phyloP scores from a whole-genome alignment of 495 filamentous ascomycete genomes.

The Tetracladium setigerum region DNA sequence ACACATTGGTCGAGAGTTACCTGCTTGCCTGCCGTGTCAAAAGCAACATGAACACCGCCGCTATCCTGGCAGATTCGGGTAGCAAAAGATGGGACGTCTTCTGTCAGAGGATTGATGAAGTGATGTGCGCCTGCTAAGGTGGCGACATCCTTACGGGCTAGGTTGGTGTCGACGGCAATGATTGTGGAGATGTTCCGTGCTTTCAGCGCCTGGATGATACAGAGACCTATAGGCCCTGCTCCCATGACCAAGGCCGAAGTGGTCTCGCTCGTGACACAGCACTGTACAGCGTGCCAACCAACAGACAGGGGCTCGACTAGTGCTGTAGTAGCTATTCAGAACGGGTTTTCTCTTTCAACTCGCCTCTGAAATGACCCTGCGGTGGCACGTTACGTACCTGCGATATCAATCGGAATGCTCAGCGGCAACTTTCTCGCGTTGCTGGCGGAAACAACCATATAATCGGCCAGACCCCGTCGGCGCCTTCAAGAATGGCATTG shows the following conservation, averaged over 20 bases:
- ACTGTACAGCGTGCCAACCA: slow-evolving; percentile 58
- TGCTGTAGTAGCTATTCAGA: no score
- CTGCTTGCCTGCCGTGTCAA: slow-evolving; percentile 52
- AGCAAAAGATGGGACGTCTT: slow-evolving; percentile 44
- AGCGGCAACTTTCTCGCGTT: no score
- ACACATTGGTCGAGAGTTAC: slow-evolving; percentile 42
- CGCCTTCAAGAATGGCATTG: no score
- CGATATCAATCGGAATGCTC: slow-evolving; percentile 41
- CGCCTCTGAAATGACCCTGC: no score
- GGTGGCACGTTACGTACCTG: no score
- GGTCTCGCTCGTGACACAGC: slow-evolving; percentile 40
- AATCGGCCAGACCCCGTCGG: no score
- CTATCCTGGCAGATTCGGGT: slow-evolving; percentile 37
- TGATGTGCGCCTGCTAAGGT: slow-evolving; percentile 45
- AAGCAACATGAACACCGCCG: slow-evolving; percentile 46
- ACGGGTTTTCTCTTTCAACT: no score
- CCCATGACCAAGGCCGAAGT: slow-evolving; percentile 49
- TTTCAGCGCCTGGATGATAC: slow-evolving; percentile 48
- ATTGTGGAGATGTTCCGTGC: slow-evolving; percentile 41
- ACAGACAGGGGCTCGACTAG: slow-evolving; percentile 56
- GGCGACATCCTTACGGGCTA: slow-evolving; percentile 40
- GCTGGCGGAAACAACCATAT: no score
- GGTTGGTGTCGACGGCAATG: slow-evolving; percentile 48
- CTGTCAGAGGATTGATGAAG: slow-evolving; percentile 46
- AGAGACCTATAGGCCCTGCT: slow-evolving; percentile 56